phyloP scores from a whole-genome alignment of 495 filamentous ascomycete species.

The Platismatia glauca region DNA sequence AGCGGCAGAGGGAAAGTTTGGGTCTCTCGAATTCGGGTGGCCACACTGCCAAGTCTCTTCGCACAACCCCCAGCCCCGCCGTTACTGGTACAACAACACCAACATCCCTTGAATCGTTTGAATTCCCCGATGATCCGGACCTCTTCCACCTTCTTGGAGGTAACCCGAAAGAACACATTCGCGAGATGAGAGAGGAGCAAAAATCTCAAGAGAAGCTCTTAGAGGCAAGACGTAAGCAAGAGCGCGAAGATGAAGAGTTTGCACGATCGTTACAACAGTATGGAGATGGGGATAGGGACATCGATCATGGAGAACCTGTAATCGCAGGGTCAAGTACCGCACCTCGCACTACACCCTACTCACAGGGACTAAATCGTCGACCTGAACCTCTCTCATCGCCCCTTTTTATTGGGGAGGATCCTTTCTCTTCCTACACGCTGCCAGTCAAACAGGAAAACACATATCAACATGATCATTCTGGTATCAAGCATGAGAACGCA shows the following conservation, averaged over 20 bases:
- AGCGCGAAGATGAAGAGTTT: constrained; percentile 41
- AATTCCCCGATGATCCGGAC: constrained; percentile 21
- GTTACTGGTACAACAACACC: constrained; percentile 27
- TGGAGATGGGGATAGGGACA: constrained; percentile 17
- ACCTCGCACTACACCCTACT: constrained; percentile 18
- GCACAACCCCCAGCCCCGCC: constrained; percentile 29
- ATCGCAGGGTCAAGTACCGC: constrained; percentile 2
- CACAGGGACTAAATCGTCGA: constrained; percentile 19
- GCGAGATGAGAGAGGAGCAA: constrained; percentile 33
- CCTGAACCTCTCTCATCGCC: constrained; percentile 10
- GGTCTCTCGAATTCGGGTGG: constrained; percentile 7
- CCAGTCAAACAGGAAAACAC: constrained; percentile 4
- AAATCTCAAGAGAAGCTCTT: constrained; percentile 31
- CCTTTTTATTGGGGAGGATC: not conserved
- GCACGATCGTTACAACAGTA: constrained; percentile 33
- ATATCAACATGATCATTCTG: not conserved
- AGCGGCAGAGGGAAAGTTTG: constrained; percentile 19
- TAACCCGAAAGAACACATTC: constrained; percentile 27
- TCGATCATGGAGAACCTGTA: not conserved
- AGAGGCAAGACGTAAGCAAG: constrained; percentile 30
- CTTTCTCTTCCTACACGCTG: constrained; percentile 1
- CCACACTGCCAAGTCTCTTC: constrained; percentile 20
- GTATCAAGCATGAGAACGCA: constrained; percentile 1
- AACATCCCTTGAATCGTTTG: constrained; percentile 21
- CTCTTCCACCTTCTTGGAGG: constrained; percentile 27